Evolutionary conservation across 2,329 filamentous ascomycete species (phyloP).

Genomic region (Thelonectria olida): DNA sequence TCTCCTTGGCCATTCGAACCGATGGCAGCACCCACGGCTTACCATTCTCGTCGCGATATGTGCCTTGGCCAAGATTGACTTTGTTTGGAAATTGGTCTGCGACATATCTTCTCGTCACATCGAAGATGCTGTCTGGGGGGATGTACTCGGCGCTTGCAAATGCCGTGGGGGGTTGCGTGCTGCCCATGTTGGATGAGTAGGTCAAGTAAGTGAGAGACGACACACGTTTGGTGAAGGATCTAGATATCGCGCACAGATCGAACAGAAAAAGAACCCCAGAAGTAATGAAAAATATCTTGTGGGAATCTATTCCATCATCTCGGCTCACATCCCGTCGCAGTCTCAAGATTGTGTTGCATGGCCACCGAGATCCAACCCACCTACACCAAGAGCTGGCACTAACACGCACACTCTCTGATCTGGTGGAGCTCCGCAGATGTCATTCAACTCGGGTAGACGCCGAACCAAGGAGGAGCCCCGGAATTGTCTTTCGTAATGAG

Average conservation of each 20-base stretch:
- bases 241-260: no score
- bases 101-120: conserved; percentile 16
- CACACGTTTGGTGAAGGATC: no score
- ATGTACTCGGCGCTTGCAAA: conserved; percentile 12
- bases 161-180: neutral
- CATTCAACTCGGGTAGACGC: neutral
- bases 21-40: conserved; percentile 18
- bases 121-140: conserved; percentile 21
- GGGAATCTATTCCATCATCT: no score
- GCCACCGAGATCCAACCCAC: neutral
- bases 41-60: conserved; percentile 18
- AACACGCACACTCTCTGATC: neutral
- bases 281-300: no score
- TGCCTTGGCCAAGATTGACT: conserved; percentile 19
- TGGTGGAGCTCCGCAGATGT: neutral
- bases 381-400: no score
- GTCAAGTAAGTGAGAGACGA: no score
- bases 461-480: neutral
- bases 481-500: neutral
- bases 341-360: no score
- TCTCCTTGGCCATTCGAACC: conserved; percentile 13
- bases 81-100: conserved; percentile 3
- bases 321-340: neutral
- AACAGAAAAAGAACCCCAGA: no score
- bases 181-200: neutral